Evolutionary conservation across 805 yeast species (phyloP).

Genomic region (Saccharomycopsis javanensis): DNA sequence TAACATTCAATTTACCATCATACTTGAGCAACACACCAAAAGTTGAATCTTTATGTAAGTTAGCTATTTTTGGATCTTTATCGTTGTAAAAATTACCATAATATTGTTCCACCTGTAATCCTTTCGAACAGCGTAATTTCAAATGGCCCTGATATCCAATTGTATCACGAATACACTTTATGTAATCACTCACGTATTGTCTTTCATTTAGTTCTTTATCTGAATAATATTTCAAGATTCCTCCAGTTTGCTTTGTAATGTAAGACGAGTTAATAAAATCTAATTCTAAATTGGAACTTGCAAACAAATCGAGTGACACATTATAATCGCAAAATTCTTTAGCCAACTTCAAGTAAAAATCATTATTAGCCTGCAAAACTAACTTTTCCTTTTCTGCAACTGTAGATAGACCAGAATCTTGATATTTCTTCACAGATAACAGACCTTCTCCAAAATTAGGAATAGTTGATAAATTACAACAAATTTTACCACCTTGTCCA

Average conservation of each 20-base stretch:
- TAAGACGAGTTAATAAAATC: constrained; percentile 69
- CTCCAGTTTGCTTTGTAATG: constrained; percentile 61
- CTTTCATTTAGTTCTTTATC: constrained; percentile 64
- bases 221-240: constrained; percentile 53
- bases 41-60: constrained; percentile 51
- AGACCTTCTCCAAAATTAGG: constrained; percentile 89
- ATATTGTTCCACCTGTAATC: constrained; percentile 70
- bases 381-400: constrained; percentile 33
- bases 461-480: constrained; percentile 52
- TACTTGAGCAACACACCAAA: constrained; percentile 64
- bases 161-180: constrained; percentile 39
- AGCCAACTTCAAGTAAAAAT: constrained; percentile 52
- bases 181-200: constrained; percentile 50
- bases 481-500: constrained; percentile 77
- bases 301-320: constrained; percentile 70
- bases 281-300: constrained; percentile 51
- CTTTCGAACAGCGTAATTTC: constrained; percentile 80
- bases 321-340: constrained; percentile 45
- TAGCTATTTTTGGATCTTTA: constrained; percentile 58
- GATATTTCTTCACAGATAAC: constrained; percentile 46
- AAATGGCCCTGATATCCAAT: constrained; percentile 73
- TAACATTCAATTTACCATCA: constrained; percentile 63
- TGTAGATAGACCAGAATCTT: constrained; percentile 5
- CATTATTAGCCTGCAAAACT: constrained; percentile 48
- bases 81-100: constrained; percentile 48